phyloP scores from a whole-genome alignment of 768 basidiomycete genomes.

The Glaciozyma antarctica region DNA sequence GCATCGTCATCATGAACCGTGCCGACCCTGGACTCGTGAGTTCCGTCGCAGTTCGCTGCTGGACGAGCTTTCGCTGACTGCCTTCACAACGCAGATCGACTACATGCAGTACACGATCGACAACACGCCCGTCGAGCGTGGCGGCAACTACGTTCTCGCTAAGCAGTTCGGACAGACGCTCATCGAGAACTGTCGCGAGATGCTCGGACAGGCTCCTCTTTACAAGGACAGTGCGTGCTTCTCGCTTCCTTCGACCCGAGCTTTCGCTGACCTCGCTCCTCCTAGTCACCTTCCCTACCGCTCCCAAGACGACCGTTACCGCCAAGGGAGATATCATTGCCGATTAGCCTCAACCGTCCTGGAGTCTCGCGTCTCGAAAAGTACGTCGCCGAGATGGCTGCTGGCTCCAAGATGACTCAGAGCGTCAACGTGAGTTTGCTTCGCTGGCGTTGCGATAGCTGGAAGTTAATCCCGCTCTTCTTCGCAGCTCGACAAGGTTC shows the following conservation, averaged over 20 bases:
- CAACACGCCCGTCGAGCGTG: constrained; percentile 56
- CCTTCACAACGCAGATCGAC: constrained; percentile 44
- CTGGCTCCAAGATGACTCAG: constrained; percentile 68
- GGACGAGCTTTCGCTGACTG: not conserved
- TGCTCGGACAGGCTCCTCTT: constrained; percentile 68
- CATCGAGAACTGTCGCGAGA: constrained; percentile 83
- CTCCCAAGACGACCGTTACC: constrained; percentile 86
- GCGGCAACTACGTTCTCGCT: constrained; percentile 86
- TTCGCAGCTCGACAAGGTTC: constrained; percentile 64
- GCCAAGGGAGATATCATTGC: constrained; percentile 90
- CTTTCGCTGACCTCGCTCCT: constrained; percentile 17
- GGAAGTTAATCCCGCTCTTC: not conserved
- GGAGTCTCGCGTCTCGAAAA: constrained; percentile 95
- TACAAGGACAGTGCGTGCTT: constrained; percentile 79
- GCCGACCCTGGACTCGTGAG: constrained; percentile 73
- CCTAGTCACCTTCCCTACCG: constrained; percentile 92
- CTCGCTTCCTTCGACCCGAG: not conserved
- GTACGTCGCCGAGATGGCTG: constrained; percentile 89
- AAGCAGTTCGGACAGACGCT: constrained; percentile 95
- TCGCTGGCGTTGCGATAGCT: not conserved
- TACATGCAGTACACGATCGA: constrained; percentile 97
- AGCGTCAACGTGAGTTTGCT: constrained; percentile 58
- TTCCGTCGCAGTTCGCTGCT: not conserved
- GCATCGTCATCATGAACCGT: constrained; percentile 94
- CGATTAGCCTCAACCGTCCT: constrained; percentile 86